Conservation (phyloP, 129 eudicot genomes). For the Gnaphalium uliginosum region DNA sequence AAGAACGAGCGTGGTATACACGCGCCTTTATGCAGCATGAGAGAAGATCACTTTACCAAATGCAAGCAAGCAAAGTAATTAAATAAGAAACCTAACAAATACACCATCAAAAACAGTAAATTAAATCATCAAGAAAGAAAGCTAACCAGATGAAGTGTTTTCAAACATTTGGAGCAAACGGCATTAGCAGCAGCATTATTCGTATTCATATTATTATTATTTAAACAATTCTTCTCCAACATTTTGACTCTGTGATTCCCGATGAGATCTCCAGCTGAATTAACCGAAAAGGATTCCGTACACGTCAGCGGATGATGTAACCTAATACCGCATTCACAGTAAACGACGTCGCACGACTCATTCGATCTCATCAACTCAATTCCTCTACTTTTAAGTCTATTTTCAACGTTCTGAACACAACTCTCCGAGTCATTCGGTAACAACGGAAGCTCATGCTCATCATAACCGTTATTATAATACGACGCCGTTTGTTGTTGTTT, state of each 20-base stretch:
- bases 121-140: neutral
- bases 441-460: slow-evolving; percentile 68
- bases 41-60: slow-evolving; percentile 36
- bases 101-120: neutral
- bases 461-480: neutral
- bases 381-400: slow-evolving; percentile 52
- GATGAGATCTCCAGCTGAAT: slow-evolving; percentile 42
- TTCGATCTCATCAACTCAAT: slow-evolving; percentile 49
- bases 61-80: neutral
- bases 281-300: slow-evolving; percentile 58
- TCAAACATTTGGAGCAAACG: slow-evolving; percentile 76
- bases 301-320: slow-evolving; percentile 74
- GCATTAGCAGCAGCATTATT: slow-evolving; percentile 29
- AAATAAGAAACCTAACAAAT: slow-evolving; percentile 22
- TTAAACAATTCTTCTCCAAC: slow-evolving; percentile 64
- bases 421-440: slow-evolving; percentile 93
- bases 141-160: slow-evolving; percentile 51
- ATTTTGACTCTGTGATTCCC: slow-evolving; percentile 52
- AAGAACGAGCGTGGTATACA: slow-evolving; percentile 5
- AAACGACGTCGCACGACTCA: slow-evolving; percentile 83
- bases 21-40: slow-evolving; percentile 22
- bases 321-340: slow-evolving; percentile 82
- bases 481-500: slow-evolving; percentile 42
- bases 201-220: neutral
- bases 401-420: slow-evolving; percentile 61